Evolutionary conservation across 106 monocot genomes (phyloP).

Genomic region (Apostasia ramifera): DNA sequence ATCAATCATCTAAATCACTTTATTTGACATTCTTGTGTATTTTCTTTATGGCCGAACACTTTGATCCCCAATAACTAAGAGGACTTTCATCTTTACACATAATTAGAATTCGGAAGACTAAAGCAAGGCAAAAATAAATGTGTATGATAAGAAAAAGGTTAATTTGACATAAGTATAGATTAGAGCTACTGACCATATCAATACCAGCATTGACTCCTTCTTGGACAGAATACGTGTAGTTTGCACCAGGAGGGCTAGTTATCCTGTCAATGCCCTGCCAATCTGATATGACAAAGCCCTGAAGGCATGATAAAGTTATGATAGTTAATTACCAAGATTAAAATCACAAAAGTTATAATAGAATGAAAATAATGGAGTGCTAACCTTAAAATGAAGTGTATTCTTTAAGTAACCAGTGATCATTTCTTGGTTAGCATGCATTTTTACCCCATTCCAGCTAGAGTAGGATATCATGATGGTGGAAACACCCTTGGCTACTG

Average conservation of each 20-base stretch:
- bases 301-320: neutral
- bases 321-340: too few relatives aligned
- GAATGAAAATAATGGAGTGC: neutral
- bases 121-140: too few relatives aligned
- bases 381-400: constrained; percentile 30
- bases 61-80: too few relatives aligned
- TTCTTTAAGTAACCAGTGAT: constrained; percentile 43
- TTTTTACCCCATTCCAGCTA: constrained; percentile 38
- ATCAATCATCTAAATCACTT: too few relatives aligned
- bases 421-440: constrained; percentile 29
- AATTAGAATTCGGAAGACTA: too few relatives aligned
- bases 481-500: constrained; percentile 33
- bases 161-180: too few relatives aligned
- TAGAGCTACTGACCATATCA: constrained; percentile 48
- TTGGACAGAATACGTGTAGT: constrained; percentile 61
- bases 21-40: too few relatives aligned
- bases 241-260: constrained; percentile 33
- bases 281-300: constrained; percentile 91
- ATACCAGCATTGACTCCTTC: constrained; percentile 61
- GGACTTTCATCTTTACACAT: too few relatives aligned
- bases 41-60: too few relatives aligned
- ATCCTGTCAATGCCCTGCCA: constrained; percentile 67
- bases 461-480: constrained; percentile 45
- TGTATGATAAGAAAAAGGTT: too few relatives aligned
- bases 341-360: too few relatives aligned